Evolutionary conservation across 768 basidiomycete genomes (phyloP).

Genomic region (Ephemerocybe angulata): DNA sequence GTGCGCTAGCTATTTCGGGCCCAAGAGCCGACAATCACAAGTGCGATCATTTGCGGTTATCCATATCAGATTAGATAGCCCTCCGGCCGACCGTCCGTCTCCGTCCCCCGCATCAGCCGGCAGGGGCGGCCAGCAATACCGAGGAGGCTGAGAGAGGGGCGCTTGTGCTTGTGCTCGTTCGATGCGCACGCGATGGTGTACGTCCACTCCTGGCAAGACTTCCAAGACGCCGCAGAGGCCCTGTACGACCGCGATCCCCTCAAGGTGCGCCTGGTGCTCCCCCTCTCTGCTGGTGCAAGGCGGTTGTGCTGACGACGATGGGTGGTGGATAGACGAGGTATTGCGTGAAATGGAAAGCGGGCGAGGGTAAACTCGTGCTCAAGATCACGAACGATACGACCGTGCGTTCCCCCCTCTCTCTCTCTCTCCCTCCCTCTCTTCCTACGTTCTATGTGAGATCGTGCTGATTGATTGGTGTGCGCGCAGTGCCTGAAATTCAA

Average conservation of each 20-base stretch:
- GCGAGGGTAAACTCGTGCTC: conserved; percentile 82
- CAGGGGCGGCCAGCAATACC: too few species aligned
- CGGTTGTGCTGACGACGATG: background rate
- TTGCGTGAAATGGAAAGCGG: conserved; percentile 86
- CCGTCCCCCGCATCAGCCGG: background rate
- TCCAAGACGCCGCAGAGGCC: conserved; percentile 83
- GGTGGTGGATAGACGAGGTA: conserved; percentile 70
- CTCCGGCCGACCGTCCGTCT: too few species aligned
- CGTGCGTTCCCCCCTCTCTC: conserved; percentile 44
- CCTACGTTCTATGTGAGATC: background rate
- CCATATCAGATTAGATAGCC: too few species aligned
- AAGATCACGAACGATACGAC: conserved; percentile 91
- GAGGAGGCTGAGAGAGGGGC: background rate
- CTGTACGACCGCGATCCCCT: conserved; percentile 79
- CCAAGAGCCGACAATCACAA: too few species aligned
- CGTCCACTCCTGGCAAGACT: conserved; percentile 87
- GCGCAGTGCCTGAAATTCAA: conserved; percentile 92
- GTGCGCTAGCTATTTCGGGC: too few species aligned
- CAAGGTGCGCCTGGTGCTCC: conserved; percentile 47
- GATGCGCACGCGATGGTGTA: conserved; percentile 77
- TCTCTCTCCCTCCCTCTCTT: background rate
- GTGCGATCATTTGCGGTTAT: too few species aligned
- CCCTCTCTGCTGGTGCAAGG: background rate
- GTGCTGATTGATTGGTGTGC: background rate
- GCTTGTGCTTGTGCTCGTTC: conserved; percentile 14